These are phyloP conservation scores for Microcos paniculata DNA, from an alignment of 345 rosid species.

Conservation along the genomic window DNA sequence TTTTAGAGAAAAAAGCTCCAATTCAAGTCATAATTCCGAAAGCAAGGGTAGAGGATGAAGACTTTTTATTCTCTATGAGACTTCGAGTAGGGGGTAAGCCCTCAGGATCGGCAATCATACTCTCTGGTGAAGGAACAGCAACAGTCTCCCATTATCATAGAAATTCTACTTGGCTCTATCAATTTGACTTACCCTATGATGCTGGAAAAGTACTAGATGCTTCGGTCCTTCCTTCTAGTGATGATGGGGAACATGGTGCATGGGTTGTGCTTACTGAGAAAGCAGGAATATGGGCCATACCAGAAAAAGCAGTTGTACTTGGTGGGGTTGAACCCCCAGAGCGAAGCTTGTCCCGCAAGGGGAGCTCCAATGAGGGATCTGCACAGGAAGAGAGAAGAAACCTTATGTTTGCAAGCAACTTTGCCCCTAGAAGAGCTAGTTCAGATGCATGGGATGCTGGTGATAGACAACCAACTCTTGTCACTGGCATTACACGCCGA, in stretches of 20 bases:
- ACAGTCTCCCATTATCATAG: conserved; percentile 76
- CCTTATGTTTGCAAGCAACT: conserved; percentile 37
- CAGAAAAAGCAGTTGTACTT: conserved; percentile 76
- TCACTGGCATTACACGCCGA: conserved; percentile 54
- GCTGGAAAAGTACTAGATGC: conserved; percentile 97
- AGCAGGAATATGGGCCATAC: conserved; percentile 98
- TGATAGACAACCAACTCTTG: conserved; percentile 48
- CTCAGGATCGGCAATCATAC: conserved; percentile 77
- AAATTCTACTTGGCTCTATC: conserved; percentile 75
- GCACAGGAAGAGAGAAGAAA: conserved; percentile 61
- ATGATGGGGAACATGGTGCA: conserved; percentile 77
- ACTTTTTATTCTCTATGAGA: conserved; percentile 83
- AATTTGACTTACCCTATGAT: conserved; percentile 91
- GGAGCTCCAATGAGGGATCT: conserved; percentile 82
- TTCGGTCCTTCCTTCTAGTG: conserved; percentile 74
- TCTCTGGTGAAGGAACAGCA: conserved; percentile 94
- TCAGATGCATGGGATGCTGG: conserved; percentile 61
- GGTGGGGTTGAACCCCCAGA: conserved; percentile 98
- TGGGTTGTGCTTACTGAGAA: conserved; percentile 93
- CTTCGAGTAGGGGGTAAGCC: conserved; percentile 89
- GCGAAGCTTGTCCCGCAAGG: conserved; percentile 85
- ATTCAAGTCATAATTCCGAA: conserved; percentile 93
- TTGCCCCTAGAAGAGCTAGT: conserved; percentile 65
- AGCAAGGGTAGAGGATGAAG: conserved; percentile 93
- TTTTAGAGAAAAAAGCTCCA: conserved; percentile 87